Percentiles rank a stretch among this genome's conserved stretches.
Evolutionary conservation across 2,329 filamentous ascomycete species (phyloP).

Genomic region (Talaromyces pinophilus): DNA sequence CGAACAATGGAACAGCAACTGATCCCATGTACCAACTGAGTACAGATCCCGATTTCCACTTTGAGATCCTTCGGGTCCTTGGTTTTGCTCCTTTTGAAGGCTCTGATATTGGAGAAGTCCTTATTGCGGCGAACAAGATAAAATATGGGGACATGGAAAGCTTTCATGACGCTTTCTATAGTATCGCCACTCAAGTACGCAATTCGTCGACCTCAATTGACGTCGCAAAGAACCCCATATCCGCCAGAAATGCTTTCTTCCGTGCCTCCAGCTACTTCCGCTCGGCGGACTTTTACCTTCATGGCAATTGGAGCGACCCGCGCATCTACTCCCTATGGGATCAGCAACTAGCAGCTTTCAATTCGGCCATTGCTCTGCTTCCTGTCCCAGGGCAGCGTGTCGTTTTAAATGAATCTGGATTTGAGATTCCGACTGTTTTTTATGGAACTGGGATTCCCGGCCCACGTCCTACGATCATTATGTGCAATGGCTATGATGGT

Average conservation of each 20-base stretch:
- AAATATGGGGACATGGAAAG: conserved; percentile 39
- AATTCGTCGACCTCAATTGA: conserved; percentile 26
- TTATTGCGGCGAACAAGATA: conserved; percentile 42
- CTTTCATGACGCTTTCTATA: conserved; percentile 44
- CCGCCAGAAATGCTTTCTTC: conserved; percentile 41
- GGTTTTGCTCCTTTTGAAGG: conserved; percentile 39
- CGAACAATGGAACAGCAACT: neutral
- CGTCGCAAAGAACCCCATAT: conserved; percentile 35
- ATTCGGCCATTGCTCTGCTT: conserved; percentile 12
- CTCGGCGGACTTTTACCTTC: conserved; percentile 36
- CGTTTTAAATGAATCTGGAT: conserved; percentile 29
- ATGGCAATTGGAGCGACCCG: conserved; percentile 45
- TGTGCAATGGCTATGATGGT: conserved; percentile 39
- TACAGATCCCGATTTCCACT: conserved; percentile 39
- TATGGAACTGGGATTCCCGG: conserved; percentile 28
- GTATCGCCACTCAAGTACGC: neutral
- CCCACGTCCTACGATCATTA: conserved; percentile 41
- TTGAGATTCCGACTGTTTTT: conserved; percentile 42
- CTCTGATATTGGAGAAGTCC: conserved; percentile 44
- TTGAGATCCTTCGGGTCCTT: conserved; percentile 46
- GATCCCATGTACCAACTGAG: conserved; percentile 25
- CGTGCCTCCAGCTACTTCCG: conserved; percentile 43
- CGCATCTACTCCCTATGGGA: conserved; percentile 32
- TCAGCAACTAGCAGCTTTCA: conserved; percentile 9
- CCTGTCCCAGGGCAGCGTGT: neutral